A percentile compares a stretch with the other conserved stretches of the same genome.
These are phyloP conservation scores for Chaetothyriales sp. DNA, from an alignment of 2,329 filamentous ascomycete genomes.

Conservation along the genomic window DNA sequence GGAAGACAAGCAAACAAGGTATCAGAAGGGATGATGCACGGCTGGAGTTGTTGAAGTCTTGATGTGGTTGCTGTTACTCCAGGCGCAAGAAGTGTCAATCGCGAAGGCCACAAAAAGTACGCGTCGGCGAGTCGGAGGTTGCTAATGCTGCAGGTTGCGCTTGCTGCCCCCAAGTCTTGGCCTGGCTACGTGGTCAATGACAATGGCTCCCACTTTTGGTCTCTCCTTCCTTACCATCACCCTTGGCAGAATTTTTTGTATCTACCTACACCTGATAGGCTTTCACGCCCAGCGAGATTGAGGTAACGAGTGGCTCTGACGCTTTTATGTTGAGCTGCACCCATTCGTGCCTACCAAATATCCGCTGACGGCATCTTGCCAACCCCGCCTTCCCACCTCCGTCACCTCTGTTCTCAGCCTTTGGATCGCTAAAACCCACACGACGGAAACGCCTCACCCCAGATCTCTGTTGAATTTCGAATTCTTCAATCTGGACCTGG, in stretches of 20 bases:
- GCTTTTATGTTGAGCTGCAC: slow-evolving; percentile 18
- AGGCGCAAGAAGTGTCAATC: neutral
- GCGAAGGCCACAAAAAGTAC: neutral
- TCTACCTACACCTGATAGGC: neutral
- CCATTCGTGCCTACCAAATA: slow-evolving; percentile 5
- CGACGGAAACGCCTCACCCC: slow-evolving; percentile 2
- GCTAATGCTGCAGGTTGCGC: neutral
- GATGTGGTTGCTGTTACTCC: neutral
- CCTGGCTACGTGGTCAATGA: neutral
- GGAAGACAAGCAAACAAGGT: neutral
- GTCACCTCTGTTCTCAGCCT: slow-evolving; percentile 5
- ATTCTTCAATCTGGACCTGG: neutral
- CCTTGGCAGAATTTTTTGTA: neutral
- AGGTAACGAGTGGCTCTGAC: slow-evolving; percentile 1
- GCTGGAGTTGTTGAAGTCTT: neutral
- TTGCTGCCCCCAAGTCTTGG: neutral
- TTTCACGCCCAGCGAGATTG: neutral
- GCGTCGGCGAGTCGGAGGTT: neutral
- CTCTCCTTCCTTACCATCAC: slow-evolving; percentile 2
- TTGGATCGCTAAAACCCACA: neutral
- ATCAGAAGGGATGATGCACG: neutral
- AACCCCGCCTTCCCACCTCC: slow-evolving; percentile 7
- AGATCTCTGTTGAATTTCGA: slow-evolving; percentile 1
- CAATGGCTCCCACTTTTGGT: neutral
- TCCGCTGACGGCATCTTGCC: slow-evolving; percentile 2